Conservation (phyloP, 805 yeast genomes). For the Dipodascopsis uninucleata region DNA sequence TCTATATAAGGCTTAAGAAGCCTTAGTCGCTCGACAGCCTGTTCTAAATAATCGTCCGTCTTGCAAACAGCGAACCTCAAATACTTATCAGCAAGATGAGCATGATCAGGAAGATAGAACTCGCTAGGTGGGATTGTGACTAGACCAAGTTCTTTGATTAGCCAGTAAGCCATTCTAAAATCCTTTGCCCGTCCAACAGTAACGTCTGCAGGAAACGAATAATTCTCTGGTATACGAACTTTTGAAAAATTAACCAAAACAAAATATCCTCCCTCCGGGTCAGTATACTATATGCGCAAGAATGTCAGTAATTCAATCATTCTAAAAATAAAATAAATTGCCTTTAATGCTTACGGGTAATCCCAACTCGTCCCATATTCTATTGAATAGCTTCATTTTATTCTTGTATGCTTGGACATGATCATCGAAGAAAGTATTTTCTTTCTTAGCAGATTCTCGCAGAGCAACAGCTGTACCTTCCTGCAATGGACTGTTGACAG, state of each 20-base stretch:
- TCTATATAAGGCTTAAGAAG: constrained; percentile 62
- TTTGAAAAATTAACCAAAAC: constrained; percentile 82
- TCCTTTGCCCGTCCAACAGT: constrained; percentile 64
- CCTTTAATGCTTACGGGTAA: constrained; percentile 48
- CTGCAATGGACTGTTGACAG: constrained; percentile 87
- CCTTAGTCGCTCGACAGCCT: constrained; percentile 73
- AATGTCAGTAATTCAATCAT: too few relatives aligned
- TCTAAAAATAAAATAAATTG: not conserved
- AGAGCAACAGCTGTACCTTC: constrained; percentile 85
- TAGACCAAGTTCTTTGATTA: constrained; percentile 86
- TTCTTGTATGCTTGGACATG: constrained; percentile 64
- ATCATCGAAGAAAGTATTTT: constrained; percentile 61
- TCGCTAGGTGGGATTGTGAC: constrained; percentile 98
- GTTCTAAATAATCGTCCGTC: constrained; percentile 73
- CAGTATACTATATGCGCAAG: too few relatives aligned
- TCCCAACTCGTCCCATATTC: constrained; percentile 78
- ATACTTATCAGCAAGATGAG: constrained; percentile 73
- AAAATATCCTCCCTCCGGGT: constrained; percentile 92
- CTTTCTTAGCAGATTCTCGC: constrained; percentile 46
- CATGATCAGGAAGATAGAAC: constrained; percentile 69
- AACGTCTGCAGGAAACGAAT: constrained; percentile 68
- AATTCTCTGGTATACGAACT: constrained; percentile 72
- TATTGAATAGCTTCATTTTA: constrained; percentile 70
- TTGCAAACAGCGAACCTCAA: constrained; percentile 95
- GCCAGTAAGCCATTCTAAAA: constrained; percentile 87